A percentile compares a stretch with the other conserved stretches of the same genome.
Evolutionary conservation across 1,139 yeast species (phyloP).

Genomic region (Debaryomyces robertsiae): DNA sequence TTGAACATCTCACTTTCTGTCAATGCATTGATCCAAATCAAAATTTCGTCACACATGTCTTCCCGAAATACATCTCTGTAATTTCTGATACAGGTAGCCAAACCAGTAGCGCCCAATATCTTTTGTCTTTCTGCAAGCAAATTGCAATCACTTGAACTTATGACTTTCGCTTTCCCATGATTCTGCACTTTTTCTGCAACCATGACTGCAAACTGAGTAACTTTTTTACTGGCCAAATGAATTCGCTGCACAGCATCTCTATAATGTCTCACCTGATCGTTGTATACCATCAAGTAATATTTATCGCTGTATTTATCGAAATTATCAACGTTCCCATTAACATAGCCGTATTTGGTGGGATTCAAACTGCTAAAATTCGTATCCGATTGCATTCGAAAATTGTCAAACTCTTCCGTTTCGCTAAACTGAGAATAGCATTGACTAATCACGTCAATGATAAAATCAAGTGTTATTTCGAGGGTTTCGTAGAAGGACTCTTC

Average conservation of each 20-base stretch:
- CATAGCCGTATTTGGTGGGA: conserved; percentile 34
- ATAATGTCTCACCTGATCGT: conserved; percentile 77
- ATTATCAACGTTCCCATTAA: conserved; percentile 17
- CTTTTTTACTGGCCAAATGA: conserved; percentile 63
- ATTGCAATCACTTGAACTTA: conserved; percentile 54
- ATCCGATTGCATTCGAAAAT: conserved; percentile 26
- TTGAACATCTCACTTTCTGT: conserved; percentile 58
- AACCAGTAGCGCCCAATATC: conserved; percentile 58
- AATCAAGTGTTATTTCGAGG: conserved; percentile 65
- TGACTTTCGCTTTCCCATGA: conserved; percentile 70
- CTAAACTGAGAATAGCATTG: conserved; percentile 43
- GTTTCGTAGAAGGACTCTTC: conserved; percentile 41
- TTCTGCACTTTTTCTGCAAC: conserved; percentile 64
- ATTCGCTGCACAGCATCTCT: conserved; percentile 73
- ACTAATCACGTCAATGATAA: conserved; percentile 69
- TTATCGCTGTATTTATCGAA: conserved; percentile 50
- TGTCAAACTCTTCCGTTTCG: conserved; percentile 26
- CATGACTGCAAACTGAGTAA: conserved; percentile 71
- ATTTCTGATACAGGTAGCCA: conserved; percentile 67
- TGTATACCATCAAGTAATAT: conserved; percentile 66
- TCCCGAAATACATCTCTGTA: conserved; percentile 75
- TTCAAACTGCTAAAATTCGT: conserved; percentile 34
- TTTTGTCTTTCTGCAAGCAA: conserved; percentile 56
- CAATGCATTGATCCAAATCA: conserved; percentile 65
- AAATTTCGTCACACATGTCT: conserved; percentile 75